Conservation (phyloP, 371 early-diverging fungal genomes). For the Mortierella sp. region DNA sequence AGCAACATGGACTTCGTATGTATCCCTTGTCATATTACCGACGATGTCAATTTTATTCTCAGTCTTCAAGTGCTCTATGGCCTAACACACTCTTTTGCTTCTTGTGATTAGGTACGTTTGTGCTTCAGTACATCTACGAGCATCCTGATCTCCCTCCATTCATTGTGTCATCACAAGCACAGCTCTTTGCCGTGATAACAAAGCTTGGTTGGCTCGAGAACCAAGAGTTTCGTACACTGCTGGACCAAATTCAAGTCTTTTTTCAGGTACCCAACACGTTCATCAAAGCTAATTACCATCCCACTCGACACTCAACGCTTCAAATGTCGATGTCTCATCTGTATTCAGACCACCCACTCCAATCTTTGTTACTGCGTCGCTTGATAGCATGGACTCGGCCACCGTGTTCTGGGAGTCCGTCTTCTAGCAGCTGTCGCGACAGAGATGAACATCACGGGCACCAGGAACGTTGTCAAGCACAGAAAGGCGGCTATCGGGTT, state of each 20-base stretch:
- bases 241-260: conserved; percentile 77
- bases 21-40: not conserved
- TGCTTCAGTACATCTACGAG: conserved; percentile 76
- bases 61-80: not conserved
- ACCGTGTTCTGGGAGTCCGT: conserved; percentile 75
- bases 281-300: not conserved
- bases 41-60: not conserved
- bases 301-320: not conserved
- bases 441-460: conserved; percentile 70
- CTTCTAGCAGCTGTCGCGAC: conserved; percentile 67
- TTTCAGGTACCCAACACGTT: conserved; percentile 65
- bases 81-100: not conserved
- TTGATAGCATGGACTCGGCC: conserved; percentile 69
- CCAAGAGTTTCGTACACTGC: conserved; percentile 74
- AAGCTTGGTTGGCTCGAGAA: conserved; percentile 88
- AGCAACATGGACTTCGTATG: conserved; percentile 55
- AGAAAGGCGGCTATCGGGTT: conserved; percentile 80
- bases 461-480: conserved; percentile 67
- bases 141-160: conserved; percentile 77
- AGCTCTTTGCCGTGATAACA: conserved; percentile 81
- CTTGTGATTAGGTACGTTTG: conserved; percentile 58
- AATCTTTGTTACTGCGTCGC: not conserved
- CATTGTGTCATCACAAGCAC: conserved; percentile 75
- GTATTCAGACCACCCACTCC: not conserved
- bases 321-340: not conserved